Conservation (phyloP, 1,284 basidiomycete genomes). For the Pascua sp. region DNA sequence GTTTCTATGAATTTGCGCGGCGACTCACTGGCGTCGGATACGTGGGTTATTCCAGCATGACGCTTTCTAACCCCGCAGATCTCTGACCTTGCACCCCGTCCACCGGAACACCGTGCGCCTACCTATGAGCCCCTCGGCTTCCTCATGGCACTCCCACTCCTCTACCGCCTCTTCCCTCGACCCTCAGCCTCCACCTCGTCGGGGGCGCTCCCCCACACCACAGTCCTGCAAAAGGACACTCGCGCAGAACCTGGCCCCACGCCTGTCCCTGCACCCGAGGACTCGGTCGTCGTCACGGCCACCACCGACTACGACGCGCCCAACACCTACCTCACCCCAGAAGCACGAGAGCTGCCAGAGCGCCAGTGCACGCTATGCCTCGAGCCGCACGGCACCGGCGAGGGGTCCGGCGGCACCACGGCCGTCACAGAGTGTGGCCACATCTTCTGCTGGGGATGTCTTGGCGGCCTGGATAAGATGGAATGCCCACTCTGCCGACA, state of each 20-base stretch:
- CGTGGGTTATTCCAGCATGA: constrained; percentile 53
- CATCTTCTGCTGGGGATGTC: constrained; percentile 90
- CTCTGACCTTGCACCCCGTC: constrained; percentile 60
- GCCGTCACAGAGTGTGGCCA: constrained; percentile 92
- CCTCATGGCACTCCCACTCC: constrained; percentile 65
- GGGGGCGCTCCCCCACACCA: neutral
- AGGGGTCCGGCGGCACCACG: constrained; percentile 49
- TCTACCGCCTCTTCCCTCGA: constrained; percentile 55
- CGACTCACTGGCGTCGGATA: constrained; percentile 69
- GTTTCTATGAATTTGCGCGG: constrained; percentile 71
- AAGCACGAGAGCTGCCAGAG: constrained; percentile 54
- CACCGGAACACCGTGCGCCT: constrained; percentile 67
- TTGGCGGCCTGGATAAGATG: constrained; percentile 84
- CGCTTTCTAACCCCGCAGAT: constrained; percentile 54
- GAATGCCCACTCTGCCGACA: constrained; percentile 84
- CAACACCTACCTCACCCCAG: constrained; percentile 39
- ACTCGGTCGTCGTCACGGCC: constrained; percentile 54
- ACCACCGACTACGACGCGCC: constrained; percentile 26
- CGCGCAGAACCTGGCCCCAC: constrained; percentile 2
- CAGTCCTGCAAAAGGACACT: neutral
- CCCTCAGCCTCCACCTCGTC: neutral
- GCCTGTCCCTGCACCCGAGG: constrained; percentile 14
- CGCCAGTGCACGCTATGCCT: constrained; percentile 82
- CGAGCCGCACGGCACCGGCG: constrained; percentile 67
- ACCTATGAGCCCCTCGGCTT: constrained; percentile 82